A percentile compares a stretch with the other conserved stretches of the same genome.
Evolutionary conservation across 768 basidiomycete species (phyloP).

Genomic region (Leccinum uliginosum): DNA sequence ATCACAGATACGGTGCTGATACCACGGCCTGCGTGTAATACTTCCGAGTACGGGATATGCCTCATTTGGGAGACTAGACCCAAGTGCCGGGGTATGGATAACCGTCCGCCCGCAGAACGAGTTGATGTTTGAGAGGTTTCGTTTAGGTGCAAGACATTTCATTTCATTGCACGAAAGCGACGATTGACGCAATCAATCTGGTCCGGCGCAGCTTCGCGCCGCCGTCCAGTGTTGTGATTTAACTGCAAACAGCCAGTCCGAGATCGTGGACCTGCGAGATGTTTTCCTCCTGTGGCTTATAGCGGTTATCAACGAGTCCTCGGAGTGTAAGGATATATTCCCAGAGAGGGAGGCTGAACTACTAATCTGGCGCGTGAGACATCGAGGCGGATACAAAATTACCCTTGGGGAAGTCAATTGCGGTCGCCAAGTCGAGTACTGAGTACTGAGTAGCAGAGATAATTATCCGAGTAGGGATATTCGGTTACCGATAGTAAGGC

Average conservation of each 20-base stretch:
- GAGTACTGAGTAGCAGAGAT: neutral
- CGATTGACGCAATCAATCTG: constrained; percentile 14
- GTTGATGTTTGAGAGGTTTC: neutral
- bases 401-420: constrained; percentile 12
- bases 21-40: constrained; percentile 13
- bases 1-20: constrained; percentile 21
- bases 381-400: constrained; percentile 16
- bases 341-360: constrained; percentile 13
- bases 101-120: neutral
- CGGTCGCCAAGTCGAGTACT: constrained; percentile 13
- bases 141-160: neutral
- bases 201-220: constrained; percentile 9
- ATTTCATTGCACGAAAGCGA: constrained; percentile 5
- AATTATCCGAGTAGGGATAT: constrained; percentile 5
- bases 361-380: constrained; percentile 20
- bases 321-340: constrained; percentile 23
- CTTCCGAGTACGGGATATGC: constrained; percentile 4
- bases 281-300: constrained; percentile 9
- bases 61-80: constrained; percentile 1
- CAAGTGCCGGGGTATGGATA: neutral
- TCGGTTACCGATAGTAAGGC: neutral
- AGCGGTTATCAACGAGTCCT: constrained; percentile 17
- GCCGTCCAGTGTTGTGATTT: constrained; percentile 4
- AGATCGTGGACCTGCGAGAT: constrained; percentile 7
- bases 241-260: constrained; percentile 3